phyloP scores from a whole-genome alignment of 2,329 filamentous ascomycete genomes.

The Exophiala xenobiotica region DNA sequence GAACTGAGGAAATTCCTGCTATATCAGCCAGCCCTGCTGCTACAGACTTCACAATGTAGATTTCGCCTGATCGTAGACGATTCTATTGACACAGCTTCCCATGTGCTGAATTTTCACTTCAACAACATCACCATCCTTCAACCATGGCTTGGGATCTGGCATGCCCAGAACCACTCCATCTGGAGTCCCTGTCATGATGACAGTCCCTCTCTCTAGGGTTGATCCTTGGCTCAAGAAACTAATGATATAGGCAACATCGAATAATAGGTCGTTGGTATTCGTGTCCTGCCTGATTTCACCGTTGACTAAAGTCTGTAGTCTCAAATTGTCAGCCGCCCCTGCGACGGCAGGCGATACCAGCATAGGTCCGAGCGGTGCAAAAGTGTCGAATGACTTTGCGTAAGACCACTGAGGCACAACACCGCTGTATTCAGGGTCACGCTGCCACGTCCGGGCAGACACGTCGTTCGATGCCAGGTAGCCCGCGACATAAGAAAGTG shows the following conservation, averaged over 20 bases:
- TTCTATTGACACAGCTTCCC: too few relatives aligned
- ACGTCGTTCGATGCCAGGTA: conserved; percentile 59
- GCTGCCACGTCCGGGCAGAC: conserved; percentile 53
- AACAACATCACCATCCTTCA: conserved; percentile 42
- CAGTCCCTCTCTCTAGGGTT: conserved; percentile 52
- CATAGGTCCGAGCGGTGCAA: conserved; percentile 53
- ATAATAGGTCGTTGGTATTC: conserved; percentile 51
- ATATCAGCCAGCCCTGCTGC: too few relatives aligned
- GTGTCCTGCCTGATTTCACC: conserved; percentile 51
- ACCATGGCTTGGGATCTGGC: conserved; percentile 38
- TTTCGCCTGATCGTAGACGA: too few relatives aligned
- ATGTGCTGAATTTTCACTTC: conserved; percentile 48
- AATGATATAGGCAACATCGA: conserved; percentile 48
- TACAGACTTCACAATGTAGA: too few relatives aligned
- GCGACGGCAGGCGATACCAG: conserved; percentile 39
- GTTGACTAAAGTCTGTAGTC: conserved; percentile 50
- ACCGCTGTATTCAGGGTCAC: conserved; percentile 50
- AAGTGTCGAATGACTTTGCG: conserved; percentile 58
- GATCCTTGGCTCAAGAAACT: conserved; percentile 49
- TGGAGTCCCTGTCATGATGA: conserved; percentile 51
- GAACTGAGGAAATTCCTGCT: too few relatives aligned
- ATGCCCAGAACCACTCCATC: conserved; percentile 10
- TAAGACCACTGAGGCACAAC: conserved; percentile 59
- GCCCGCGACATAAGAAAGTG: conserved; percentile 52
- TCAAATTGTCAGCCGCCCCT: conserved; percentile 37